Evolutionary conservation across 164 flowering plant species (phyloP).

Genomic region (Saururus chinensis): DNA sequence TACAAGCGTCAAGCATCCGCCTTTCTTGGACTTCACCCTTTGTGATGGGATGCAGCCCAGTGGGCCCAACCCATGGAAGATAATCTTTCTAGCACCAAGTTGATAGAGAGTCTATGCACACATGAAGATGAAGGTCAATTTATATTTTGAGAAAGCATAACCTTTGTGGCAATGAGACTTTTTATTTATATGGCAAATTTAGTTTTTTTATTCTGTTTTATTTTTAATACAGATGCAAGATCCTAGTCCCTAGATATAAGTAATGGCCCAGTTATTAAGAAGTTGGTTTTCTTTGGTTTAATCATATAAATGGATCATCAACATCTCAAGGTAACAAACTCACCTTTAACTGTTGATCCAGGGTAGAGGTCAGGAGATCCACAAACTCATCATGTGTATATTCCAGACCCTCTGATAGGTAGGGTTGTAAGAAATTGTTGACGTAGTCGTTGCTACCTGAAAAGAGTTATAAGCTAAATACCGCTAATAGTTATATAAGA

Average conservation of each 20-base stretch:
- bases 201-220: neutral
- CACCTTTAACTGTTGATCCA: conserved; percentile 45
- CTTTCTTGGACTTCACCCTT: conserved; percentile 50
- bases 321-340: neutral
- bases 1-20: conserved; percentile 49
- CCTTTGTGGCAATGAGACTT: too few relatives aligned
- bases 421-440: conserved; percentile 80
- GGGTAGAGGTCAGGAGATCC: conserved; percentile 36
- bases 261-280: too few relatives aligned
- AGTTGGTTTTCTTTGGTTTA: too few relatives aligned
- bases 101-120: conserved; percentile 37
- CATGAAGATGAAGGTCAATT: neutral
- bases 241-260: too few relatives aligned
- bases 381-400: conserved; percentile 63
- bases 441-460: conserved; percentile 91
- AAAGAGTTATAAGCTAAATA: neutral
- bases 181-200: too few relatives aligned
- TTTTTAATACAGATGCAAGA: neutral
- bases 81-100: conserved; percentile 56
- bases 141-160: too few relatives aligned
- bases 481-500: too few relatives aligned
- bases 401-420: conserved; percentile 57
- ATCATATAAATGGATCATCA: too few relatives aligned
- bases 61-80: conserved; percentile 60
- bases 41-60: conserved; percentile 92